Evolutionary conservation across 768 basidiomycete genomes (phyloP).

Genomic region (Hygrophoropsis aurantiaca): DNA sequence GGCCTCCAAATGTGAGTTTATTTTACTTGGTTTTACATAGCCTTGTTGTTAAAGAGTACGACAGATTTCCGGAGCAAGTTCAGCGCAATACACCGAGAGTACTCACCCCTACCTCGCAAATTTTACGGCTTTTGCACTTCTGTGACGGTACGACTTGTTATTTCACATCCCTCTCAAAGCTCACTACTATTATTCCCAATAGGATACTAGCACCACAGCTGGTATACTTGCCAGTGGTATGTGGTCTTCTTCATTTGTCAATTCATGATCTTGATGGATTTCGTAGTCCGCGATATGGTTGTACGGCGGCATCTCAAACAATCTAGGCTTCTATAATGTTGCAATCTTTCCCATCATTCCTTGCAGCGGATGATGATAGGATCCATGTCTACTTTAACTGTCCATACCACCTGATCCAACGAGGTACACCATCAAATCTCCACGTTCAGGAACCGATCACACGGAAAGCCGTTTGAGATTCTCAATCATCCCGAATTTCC

Average conservation of each 20-base stretch:
- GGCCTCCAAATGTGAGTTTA: conserved; percentile 60
- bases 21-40: background rate
- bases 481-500: background rate
- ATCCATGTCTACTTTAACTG: background rate
- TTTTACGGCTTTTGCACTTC: conserved; percentile 80
- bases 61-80: conserved; percentile 71
- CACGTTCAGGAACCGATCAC: background rate
- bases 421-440: background rate
- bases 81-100: conserved; percentile 73
- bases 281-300: conserved; percentile 76
- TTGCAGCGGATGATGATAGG: background rate
- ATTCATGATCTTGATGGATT: background rate
- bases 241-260: conserved; percentile 19
- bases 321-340: conserved; percentile 58
- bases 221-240: conserved; percentile 77
- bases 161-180: background rate
- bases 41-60: background rate
- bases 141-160: conserved; percentile 51
- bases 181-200: conserved; percentile 1
- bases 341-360: background rate
- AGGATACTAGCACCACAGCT: conserved; percentile 71
- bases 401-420: background rate
- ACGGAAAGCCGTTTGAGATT: background rate
- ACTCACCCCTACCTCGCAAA: conserved; percentile 70
- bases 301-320: conserved; percentile 76